Base-by-base conservation (phyloP, 2,329 filamentous ascomycete genomes). In the Fusarium sp. region DNA sequence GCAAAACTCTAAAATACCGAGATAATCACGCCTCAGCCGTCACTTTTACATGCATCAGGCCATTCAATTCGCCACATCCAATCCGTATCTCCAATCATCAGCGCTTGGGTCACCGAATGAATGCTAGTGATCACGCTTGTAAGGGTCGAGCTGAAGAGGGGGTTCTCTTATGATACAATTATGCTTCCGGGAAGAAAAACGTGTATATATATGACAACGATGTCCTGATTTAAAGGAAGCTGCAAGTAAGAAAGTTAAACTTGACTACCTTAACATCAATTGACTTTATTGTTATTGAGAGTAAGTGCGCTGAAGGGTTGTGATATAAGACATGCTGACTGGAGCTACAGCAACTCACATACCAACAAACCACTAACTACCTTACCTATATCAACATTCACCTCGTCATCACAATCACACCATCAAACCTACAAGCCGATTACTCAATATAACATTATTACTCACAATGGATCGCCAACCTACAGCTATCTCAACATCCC, bases 391-490 rank as follows among this genome's bases (percentile, higher is more conserved):
- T 13, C 22, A 44, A 58, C 41, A 51, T 15, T 39, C 20, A 41
- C 28, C 28, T 35, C 45, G 22, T 47, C 22, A 42, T 22, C 42
- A 54, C 14, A 11, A 35, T 5, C 36, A 28, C 45, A 60, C 26
- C 22, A 33, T 20, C 38, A 31, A 33, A 5, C 26, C 31, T 24
- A 57, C 54, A 45, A 26, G 6, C 18, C 20, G 41, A 62, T 39
- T 26, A 28, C 20, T 33, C 35, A 47, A 36, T 15, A 38, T 3
- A 28, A 8, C 13, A 14, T 20, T 13, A 31, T 15, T 9, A 20
- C 33, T 48, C 62, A 75, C 15, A 36, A 75, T 75, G 73, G 47
- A 72, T 42, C 69, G 62, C 18, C 73, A 75, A 73, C 73, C 72
- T 52, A 35, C 72, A 22, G 61, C 62, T 5, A 68, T 75, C 31